Percentiles rank a stretch among this genome's conserved stretches.
These are phyloP conservation scores for Diaporthe caulivora DNA, from an alignment of 2,329 filamentous ascomycete genomes.

Conservation along the genomic window DNA sequence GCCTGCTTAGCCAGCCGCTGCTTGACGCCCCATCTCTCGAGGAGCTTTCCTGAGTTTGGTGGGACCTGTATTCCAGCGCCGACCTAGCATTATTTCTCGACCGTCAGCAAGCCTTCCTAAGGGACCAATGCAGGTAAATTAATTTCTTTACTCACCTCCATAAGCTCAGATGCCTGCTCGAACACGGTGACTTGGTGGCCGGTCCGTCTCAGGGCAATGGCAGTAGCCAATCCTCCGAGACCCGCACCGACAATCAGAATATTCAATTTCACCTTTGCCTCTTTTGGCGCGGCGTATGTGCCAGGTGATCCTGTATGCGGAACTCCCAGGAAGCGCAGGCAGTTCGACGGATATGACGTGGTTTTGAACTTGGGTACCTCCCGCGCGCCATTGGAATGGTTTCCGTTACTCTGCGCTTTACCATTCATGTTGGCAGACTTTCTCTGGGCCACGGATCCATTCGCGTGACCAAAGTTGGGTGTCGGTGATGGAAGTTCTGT, in stretches of 20 bases:
- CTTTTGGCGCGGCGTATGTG: neutral
- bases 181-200: conserved; percentile 55
- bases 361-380: conserved; percentile 17
- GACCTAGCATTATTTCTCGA: conserved; percentile 37
- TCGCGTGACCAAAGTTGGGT: neutral
- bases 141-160: conserved; percentile 49
- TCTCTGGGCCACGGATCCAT: neutral
- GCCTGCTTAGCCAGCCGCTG: conserved; percentile 45
- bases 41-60: conserved; percentile 50
- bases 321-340: conserved; percentile 23
- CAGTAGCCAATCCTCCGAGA: conserved; percentile 55
- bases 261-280: conserved; percentile 37
- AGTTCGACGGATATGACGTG: conserved; percentile 38
- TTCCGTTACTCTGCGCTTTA: neutral
- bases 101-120: too few relatives aligned
- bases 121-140: fast-evolving
- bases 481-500: neutral
- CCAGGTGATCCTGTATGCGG: neutral
- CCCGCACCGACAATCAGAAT: conserved; percentile 55
- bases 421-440: neutral
- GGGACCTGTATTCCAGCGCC: conserved; percentile 56
- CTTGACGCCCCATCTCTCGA: conserved; percentile 49
- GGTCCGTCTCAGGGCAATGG: conserved; percentile 50
- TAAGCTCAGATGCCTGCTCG: conserved; percentile 54
- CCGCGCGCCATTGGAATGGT: neutral